Conservation (phyloP, 768 basidiomycete genomes). For the Lyophyllum decastes region DNA sequence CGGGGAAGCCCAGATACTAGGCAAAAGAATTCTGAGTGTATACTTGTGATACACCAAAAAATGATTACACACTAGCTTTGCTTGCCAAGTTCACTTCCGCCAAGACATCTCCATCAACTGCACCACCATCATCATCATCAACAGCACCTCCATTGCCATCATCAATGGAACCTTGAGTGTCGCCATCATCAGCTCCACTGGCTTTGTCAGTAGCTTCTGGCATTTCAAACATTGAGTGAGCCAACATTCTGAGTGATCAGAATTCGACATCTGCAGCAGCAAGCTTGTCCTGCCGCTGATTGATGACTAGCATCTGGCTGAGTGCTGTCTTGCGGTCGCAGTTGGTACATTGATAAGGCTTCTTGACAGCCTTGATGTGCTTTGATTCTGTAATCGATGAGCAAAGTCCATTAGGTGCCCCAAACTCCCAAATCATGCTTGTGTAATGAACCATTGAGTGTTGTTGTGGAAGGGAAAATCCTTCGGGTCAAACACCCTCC, state of each 20-base stretch:
- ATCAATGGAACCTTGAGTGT: no score
- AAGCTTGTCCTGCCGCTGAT: conserved; percentile 12
- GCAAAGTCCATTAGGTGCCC: conserved; percentile 29
- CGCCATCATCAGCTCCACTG: no score
- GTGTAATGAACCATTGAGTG: background rate
- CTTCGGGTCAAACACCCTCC: conserved; percentile 1
- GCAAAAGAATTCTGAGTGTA: background rate
- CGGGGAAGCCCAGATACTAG: background rate
- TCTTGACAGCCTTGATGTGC: conserved; percentile 15
- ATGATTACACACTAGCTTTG: background rate
- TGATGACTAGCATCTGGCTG: background rate
- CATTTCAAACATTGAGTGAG: background rate
- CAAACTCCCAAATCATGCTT: conserved; percentile 18
- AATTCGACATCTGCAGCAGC: background rate
- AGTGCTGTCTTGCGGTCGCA: background rate
- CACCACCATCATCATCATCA: background rate
- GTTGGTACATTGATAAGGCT: conserved; percentile 21
- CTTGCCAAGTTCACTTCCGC: background rate
- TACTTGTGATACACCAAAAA: no score
- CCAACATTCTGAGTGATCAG: background rate
- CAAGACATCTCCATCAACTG: background rate
- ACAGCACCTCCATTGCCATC: background rate
- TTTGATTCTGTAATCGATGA: conserved; percentile 32
- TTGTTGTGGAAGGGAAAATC: conserved; percentile 8
- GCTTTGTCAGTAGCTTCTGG: no score